Evolutionary conservation across 2,329 filamentous ascomycete species (phyloP), one percentile per base, ranked within the genome.

Genomic region (Amylocarpus encephaloides): DNA sequence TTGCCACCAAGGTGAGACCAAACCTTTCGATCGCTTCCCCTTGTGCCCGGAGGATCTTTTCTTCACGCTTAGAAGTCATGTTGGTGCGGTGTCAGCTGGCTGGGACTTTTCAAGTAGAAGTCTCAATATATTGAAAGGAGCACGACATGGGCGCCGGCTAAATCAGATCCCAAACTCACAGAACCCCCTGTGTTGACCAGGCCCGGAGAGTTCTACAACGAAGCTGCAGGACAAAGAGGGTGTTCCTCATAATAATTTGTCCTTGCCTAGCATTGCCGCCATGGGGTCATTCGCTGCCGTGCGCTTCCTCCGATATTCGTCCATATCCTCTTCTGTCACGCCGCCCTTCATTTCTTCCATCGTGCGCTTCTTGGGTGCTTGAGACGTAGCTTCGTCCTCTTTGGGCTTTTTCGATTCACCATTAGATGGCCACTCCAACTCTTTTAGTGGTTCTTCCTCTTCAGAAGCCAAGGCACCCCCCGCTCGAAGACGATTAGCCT

Each of bases 281-380:
- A 95, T 95, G 0, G 91, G 91, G 70, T 95, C 91, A 56, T 88
- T 79, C 1, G 83, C 82, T 26, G 80, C 82, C 46, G 81, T 79
- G 56, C 84, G 77, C 66, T 89, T 91, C 59, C 81, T 79, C 60
- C 89, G 80, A 67, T 94, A 95, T 52, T 85, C 82, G 51, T 96
- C 91, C 71, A 95, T 78, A 58, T 95, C 89, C 49, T 86, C 86
- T 64, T 95, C 88, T 0, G 84, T 83, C 11, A 93, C 77, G 1
- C 85, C 87, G 18, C 80, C 80, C 61, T 85, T 81, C 76, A 95
- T 83, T 64, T 95, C 87, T 49, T 87, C 82, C 29, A 88, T 71
- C 1, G 85, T 87, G 40, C 90, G 78, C 68, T 94, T 92, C 66
- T 83, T 86, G 26, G 67, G 64, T 33, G 58, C 60, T 44, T 56